phyloP scores from a whole-genome alignment of 768 basidiomycete genomes.

The Lepiota venenata region DNA sequence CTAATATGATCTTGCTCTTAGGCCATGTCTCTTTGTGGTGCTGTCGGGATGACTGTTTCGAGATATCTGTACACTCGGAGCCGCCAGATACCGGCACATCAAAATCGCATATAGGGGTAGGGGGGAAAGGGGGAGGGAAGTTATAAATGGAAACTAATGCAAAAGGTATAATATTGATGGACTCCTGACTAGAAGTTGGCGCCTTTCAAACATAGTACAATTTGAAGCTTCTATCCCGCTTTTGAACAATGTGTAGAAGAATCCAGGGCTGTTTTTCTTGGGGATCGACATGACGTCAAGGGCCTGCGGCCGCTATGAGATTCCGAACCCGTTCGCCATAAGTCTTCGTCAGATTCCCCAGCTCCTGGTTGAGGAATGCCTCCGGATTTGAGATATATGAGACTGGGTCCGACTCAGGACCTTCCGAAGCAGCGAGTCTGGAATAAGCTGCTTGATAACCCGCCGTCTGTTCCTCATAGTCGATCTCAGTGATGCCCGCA shows the following conservation, averaged over 20 bases:
- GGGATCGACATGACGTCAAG: neutral
- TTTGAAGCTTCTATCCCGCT: neutral
- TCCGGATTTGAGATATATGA: slow-evolving; percentile 56
- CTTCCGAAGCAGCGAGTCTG: slow-evolving; percentile 79
- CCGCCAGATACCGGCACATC: slow-evolving; percentile 1
- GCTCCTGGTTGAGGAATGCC: slow-evolving; percentile 46
- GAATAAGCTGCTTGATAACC: slow-evolving; percentile 97
- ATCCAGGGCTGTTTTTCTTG: too few species aligned
- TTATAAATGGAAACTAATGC: too few species aligned
- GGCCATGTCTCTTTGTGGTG: slow-evolving; percentile 24
- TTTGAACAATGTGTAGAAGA: neutral
- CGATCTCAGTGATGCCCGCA: slow-evolving; percentile 68
- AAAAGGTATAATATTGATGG: too few species aligned
- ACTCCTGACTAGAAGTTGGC: too few species aligned
- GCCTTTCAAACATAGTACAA: too few species aligned
- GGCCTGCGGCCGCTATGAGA: slow-evolving; percentile 31
- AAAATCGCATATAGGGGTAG: neutral
- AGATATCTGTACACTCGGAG: slow-evolving; percentile 22
- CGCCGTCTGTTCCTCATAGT: slow-evolving; percentile 85
- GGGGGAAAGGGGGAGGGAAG: too few species aligned
- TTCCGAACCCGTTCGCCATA: slow-evolving; percentile 33
- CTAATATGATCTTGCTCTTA: slow-evolving; percentile 8
- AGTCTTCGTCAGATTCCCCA: slow-evolving; percentile 33
- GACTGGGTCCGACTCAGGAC: slow-evolving; percentile 54
- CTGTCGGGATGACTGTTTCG: slow-evolving; percentile 27